Evolutionary conservation across 768 basidiomycete genomes (phyloP).

Genomic region (Lentinula raphanica): DNA sequence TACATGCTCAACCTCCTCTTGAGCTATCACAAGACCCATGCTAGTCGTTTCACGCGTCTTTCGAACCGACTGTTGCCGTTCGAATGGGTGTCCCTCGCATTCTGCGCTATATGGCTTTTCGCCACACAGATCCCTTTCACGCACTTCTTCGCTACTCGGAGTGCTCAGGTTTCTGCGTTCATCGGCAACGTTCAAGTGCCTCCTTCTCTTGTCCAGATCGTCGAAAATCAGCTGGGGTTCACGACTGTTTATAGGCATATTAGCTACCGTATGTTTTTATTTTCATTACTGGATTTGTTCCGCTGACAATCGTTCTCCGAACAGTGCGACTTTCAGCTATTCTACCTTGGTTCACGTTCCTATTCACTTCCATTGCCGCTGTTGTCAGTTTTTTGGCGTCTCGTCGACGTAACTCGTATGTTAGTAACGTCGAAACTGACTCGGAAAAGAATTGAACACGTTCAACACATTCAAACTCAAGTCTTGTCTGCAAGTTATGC

Average conservation of each 20-base stretch:
- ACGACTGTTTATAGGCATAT: slow-evolving; percentile 31
- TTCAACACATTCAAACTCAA: too few species aligned
- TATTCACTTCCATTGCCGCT: slow-evolving; percentile 27
- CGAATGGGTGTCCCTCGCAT: slow-evolving; percentile 31
- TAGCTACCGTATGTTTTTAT: slow-evolving; percentile 29
- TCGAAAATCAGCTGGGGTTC: slow-evolving; percentile 27
- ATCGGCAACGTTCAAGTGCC: slow-evolving; percentile 28
- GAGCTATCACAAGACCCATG: background rate
- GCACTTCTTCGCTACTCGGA: slow-evolving; percentile 34
- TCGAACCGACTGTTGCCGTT: slow-evolving; percentile 21
- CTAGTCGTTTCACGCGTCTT: background rate
- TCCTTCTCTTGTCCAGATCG: slow-evolving; percentile 23
- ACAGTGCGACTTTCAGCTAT: slow-evolving; percentile 30
- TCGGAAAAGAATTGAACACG: background rate
- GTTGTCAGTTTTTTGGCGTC: slow-evolving; percentile 24
- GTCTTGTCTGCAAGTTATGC: too few species aligned
- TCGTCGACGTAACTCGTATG: background rate
- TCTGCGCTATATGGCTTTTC: slow-evolving; percentile 40
- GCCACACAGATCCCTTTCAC: slow-evolving; percentile 40
- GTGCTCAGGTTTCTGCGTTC: slow-evolving; percentile 33
- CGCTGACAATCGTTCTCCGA: too few species aligned
- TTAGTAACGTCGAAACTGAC: background rate
- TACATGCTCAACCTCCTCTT: slow-evolving; percentile 18
- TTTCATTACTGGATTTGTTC: too few species aligned
- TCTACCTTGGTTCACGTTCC: slow-evolving; percentile 34